Conservation (phyloP, 345 rosid genomes). For the Eucalyptus coolabah region DNA sequence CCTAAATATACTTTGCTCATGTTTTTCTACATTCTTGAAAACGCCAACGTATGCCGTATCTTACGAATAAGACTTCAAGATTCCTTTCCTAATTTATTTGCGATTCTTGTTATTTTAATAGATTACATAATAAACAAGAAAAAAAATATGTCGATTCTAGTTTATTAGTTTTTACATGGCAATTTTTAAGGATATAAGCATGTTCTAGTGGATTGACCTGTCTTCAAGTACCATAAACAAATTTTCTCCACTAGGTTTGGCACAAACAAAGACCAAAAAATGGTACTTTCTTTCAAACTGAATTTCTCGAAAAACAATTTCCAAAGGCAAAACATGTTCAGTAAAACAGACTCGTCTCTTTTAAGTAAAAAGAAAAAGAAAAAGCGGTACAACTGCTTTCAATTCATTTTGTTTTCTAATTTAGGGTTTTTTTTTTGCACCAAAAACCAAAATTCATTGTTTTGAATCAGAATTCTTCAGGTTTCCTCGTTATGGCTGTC, state of each 20-base stretch:
- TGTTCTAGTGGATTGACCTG: not conserved
- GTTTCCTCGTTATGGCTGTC: not conserved
- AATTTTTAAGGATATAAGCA: not conserved
- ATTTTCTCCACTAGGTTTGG: not conserved
- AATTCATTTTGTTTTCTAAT: not conserved
- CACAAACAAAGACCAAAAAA: not conserved
- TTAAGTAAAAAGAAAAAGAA: not conserved
- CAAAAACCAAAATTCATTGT: no score
- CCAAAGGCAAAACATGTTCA: not conserved
- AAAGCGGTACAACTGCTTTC: not conserved
- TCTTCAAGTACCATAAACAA: not conserved
- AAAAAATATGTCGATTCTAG: not conserved
- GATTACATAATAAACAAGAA: not conserved
- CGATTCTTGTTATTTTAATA: not conserved
- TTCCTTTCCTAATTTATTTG: not conserved
- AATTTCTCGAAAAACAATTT: not conserved
- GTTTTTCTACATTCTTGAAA: not conserved
- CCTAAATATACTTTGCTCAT: not conserved
- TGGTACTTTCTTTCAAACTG: not conserved
- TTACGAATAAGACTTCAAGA: not conserved
- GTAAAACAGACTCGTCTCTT: not conserved
- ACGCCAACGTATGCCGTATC: not conserved
- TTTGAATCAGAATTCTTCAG: not conserved
- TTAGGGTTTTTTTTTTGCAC: not conserved
- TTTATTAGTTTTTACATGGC: not conserved